These are phyloP conservation scores for Pyronema domesticum DNA, from an alignment of 495 filamentous ascomycete genomes.

Conservation along the genomic window DNA sequence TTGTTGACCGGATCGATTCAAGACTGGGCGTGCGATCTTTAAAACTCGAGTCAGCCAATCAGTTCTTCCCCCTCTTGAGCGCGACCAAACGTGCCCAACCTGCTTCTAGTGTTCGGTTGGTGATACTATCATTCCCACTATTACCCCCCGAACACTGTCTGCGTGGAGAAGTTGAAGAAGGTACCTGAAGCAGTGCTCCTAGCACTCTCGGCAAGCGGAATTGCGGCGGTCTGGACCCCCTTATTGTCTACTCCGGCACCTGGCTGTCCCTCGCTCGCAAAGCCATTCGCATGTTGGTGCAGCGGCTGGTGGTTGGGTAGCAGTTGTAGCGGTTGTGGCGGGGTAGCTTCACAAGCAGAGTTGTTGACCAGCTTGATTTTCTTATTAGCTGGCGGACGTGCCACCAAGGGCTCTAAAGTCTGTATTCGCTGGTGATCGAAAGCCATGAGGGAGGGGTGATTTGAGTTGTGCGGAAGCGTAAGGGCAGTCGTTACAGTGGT, in stretches of 20 bases:
- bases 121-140: neutral
- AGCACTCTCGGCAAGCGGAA: neutral
- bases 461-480: too few species aligned
- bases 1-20: constrained; percentile 42
- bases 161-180: neutral
- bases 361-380: constrained; percentile 1
- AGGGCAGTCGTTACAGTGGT: too few species aligned
- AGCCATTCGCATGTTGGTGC: neutral
- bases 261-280: neutral
- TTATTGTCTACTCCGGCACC: neutral
- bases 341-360: neutral
- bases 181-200: neutral
- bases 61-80: neutral
- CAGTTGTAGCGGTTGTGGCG: neutral
- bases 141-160: neutral
- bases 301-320: neutral
- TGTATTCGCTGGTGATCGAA: neutral
- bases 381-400: neutral
- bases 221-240: neutral
- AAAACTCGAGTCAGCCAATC: constrained; percentile 1
- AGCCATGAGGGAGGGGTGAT: neutral
- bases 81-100: too few species aligned
- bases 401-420: neutral
- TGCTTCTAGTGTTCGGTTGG: neutral
- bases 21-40: constrained; percentile 1